Evolutionary conservation across 331 rosid genomes (phyloP).

Genomic region (Quercus tomentella): DNA sequence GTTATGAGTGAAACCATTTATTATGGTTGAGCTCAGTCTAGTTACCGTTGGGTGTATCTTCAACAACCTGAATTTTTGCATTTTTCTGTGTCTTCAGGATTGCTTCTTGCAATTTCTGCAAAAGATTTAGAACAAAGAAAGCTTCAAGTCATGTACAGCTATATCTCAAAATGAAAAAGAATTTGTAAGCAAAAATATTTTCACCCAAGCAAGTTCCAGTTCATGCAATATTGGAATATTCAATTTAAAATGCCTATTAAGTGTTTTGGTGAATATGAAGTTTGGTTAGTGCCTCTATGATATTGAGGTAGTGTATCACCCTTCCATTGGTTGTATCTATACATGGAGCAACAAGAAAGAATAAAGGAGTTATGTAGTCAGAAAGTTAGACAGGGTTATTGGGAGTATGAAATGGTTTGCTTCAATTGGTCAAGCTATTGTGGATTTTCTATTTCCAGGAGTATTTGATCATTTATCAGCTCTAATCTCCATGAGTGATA

Average conservation of each 20-base stretch:
- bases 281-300: too few species aligned
- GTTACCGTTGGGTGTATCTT: conserved; percentile 68
- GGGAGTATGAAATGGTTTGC: too few species aligned
- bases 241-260: neutral
- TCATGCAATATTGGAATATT: neutral
- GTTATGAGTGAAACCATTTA: neutral
- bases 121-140: neutral
- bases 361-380: too few species aligned
- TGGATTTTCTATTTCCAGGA: too few species aligned
- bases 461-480: too few species aligned
- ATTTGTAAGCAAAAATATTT: neutral
- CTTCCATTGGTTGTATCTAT: too few species aligned
- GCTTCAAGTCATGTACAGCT: neutral
- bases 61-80: conserved; percentile 55
- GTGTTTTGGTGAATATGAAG: too few species aligned
- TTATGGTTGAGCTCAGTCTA: neutral
- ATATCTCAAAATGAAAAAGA: neutral
- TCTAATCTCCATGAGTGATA: too few species aligned
- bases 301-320: too few species aligned
- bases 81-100: conserved; percentile 82
- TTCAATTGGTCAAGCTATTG: too few species aligned
- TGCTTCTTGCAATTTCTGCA: conserved; percentile 72
- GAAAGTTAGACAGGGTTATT: too few species aligned
- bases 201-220: neutral
- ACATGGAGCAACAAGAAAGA: too few species aligned